Evolutionary conservation across 2,329 filamentous ascomycete genomes (phyloP).

Genomic region (Penicillium aurantiogriseum): DNA sequence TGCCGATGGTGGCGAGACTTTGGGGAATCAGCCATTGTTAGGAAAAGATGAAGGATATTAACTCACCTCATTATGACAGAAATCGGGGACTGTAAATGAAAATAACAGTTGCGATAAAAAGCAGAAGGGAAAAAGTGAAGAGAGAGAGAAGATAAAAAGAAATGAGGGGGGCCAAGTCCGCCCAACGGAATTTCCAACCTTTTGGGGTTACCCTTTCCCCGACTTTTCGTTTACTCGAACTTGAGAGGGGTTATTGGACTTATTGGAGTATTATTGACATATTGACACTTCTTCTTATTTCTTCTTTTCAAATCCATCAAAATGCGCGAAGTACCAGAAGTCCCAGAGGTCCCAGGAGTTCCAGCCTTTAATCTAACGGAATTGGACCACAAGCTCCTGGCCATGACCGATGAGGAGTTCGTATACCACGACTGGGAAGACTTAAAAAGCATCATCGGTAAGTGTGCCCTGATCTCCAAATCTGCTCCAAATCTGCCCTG

Average conservation of each 20-base stretch:
- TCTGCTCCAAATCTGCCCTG: slow-evolving; percentile 2
- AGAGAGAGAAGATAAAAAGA: slow-evolving; percentile 3
- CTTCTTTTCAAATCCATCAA: slow-evolving; percentile 4
- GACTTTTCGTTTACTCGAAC: neutral
- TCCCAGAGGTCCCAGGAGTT: slow-evolving; percentile 9
- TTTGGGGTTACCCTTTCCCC: slow-evolving; percentile 19
- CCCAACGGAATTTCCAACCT: slow-evolving; percentile 23
- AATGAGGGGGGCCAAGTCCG: slow-evolving; percentile 10
- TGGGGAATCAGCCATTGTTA: slow-evolving; percentile 13
- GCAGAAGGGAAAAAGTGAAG: slow-evolving; percentile 8
- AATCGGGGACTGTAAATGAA: neutral
- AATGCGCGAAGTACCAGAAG: slow-evolving; percentile 3
- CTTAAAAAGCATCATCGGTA: slow-evolving; percentile 53
- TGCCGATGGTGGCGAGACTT: slow-evolving; percentile 61
- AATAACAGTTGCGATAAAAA: neutral
- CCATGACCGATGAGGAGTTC: slow-evolving; percentile 54
- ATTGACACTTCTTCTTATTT: neutral
- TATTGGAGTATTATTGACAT: neutral
- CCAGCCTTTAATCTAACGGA: slow-evolving; percentile 51
- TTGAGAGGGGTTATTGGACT: neutral
- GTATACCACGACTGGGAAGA: slow-evolving; percentile 53
- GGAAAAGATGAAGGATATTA: neutral
- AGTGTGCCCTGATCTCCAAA: slow-evolving; percentile 16
- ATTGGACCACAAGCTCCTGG: slow-evolving; percentile 49
- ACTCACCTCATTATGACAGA: slow-evolving; percentile 32